Base-by-base conservation (phyloP, 2,329 filamentous ascomycete genomes). In the Corynespora cassiicola region DNA sequence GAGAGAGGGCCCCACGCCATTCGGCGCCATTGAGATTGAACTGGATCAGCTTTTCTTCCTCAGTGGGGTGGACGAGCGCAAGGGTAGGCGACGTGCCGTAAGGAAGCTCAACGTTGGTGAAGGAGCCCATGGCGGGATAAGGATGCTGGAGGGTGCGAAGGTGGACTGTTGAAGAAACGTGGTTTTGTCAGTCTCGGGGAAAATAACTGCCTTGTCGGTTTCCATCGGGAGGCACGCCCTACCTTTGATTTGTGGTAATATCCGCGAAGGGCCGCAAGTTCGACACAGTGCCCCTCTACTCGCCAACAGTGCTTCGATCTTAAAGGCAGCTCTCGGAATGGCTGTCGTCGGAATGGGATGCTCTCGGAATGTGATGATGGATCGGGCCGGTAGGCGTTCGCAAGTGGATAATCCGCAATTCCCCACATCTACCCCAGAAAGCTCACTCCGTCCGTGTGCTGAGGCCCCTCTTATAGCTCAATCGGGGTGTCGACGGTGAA, bases 1-100 rank as follows among this genome's bases (percentile, higher is more conserved):
- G 44, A 9, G 73, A 69, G 14, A 86, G 64, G 1, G 75, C 72
- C 4, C 82, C 82, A 36, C 75, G 72, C 82, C 82, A 86, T 52
- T 77, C 74, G 2, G 63, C 58, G 38, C 75, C 78, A 56, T 85
- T 85, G 35, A 77, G 66, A 22, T 69, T 73, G 51, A 76, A 74
- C 35, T 77, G 76, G 24, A 73, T 70, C 35, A 75, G 58, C 33
- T 75, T 74, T 59, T 85, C 81, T 28, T 74, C 69, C 12, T 71
- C 66, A 2, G 78, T 82, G 3, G 80, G 78, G 18, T 77, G 72
- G 16, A 77, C 77, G 19, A 85, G 70, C 27, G 68, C 65, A 17
- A 85, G 65, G 21, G 76, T 68, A 2, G 78, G 67, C 2, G 78
- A 79, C 43, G 75, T 66, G 27, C 72, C 69, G 31, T 63, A 51